These are phyloP conservation scores for Aspergillus udagawae DNA, from an alignment of 2,329 filamentous ascomycete species.

Conservation along the genomic window DNA sequence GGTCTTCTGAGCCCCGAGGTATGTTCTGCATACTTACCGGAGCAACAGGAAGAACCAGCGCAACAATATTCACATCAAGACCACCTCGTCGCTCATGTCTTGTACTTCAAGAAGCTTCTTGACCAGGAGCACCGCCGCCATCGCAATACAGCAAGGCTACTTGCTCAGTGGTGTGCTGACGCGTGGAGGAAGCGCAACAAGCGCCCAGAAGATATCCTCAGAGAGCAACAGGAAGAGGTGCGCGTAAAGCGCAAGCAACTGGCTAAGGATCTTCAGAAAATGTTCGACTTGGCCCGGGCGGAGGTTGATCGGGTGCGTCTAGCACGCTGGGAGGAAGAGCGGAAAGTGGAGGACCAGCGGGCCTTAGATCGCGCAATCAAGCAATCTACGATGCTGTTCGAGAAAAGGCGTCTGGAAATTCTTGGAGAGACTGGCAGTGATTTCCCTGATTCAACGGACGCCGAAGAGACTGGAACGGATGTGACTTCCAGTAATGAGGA, in stretches of 20 bases:
- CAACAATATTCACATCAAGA: slow-evolving; percentile 84
- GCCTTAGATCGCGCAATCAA: slow-evolving; percentile 51
- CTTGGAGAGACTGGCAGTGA: slow-evolving; percentile 59
- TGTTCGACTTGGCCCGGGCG: slow-evolving; percentile 56
- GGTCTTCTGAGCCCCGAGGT: slow-evolving; percentile 67
- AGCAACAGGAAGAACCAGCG: slow-evolving; percentile 68
- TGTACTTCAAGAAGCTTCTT: slow-evolving; percentile 78
- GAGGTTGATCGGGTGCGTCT: slow-evolving; percentile 56
- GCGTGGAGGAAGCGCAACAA: slow-evolving; percentile 41
- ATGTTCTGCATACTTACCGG: slow-evolving; percentile 70
- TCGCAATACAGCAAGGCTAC: slow-evolving; percentile 67
- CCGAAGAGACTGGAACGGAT: slow-evolving; percentile 26
- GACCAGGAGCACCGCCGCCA: slow-evolving; percentile 75
- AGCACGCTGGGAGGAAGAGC: slow-evolving; percentile 57
- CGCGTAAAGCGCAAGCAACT: slow-evolving; percentile 68
- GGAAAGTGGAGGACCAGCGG: slow-evolving; percentile 48
- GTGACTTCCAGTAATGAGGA: slow-evolving; percentile 57
- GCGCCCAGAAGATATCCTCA: slow-evolving; percentile 68
- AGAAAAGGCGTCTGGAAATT: slow-evolving; percentile 42
- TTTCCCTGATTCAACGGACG: slow-evolving; percentile 65
- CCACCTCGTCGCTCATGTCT: slow-evolving; percentile 73
- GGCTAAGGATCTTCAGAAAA: slow-evolving; percentile 58
- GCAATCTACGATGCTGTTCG: slow-evolving; percentile 48
- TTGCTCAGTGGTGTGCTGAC: slow-evolving; percentile 57
- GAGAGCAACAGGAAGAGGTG: slow-evolving; percentile 67